Base-by-base conservation (phyloP, 1,139 yeast species). In the Yamadazyma blattariae region DNA sequence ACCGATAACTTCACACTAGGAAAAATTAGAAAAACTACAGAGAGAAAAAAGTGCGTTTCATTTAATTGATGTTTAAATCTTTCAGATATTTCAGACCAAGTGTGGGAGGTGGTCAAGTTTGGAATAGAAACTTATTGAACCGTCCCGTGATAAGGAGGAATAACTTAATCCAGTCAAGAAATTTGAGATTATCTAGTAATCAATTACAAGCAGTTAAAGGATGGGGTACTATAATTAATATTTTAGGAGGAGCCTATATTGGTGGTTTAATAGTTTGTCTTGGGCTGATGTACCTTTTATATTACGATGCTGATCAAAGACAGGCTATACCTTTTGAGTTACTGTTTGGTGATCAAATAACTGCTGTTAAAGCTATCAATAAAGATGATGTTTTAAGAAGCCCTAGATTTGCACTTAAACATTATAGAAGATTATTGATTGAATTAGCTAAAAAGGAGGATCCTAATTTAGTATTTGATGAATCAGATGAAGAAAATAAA, bases 391-490 rank as follows among this genome's bases (percentile, higher is more conserved):
- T 66, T 11, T 52, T 69, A 37, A 52, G 52, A 34, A 62, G 70
- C 39, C 75, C 76, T 4, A 51, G 71, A 27, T 58, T 63, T 44
- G 72, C 76, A 1, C 71, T 61, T 2, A 70, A 70, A 39, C 75
- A 70, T 47, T 70, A 70, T 42, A 51, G 73, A 33, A 48, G 71
- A 40, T 45, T 70, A 4, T 52, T 70, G 36, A 51, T 66, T 14
- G 65, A 67, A 32, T 42, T 68, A 37, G 71, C 71, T 7, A 56
- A 52, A 32, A 45, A 50, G n/a, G 61, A 48, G 5, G 54, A 57
- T 32, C 57, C 64, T 0, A 41, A 44, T 15, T 29, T 58, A 14
- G 54, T 50, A 3, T 57, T 57, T 36, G 60, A 55, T 22, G 68
- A 62, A 28, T 29, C 39, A 2, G 52, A 46, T 15, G 55, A 49